phyloP scores from a whole-genome alignment of 352 stramenopile species.

The Phytopythium helicoides region DNA sequence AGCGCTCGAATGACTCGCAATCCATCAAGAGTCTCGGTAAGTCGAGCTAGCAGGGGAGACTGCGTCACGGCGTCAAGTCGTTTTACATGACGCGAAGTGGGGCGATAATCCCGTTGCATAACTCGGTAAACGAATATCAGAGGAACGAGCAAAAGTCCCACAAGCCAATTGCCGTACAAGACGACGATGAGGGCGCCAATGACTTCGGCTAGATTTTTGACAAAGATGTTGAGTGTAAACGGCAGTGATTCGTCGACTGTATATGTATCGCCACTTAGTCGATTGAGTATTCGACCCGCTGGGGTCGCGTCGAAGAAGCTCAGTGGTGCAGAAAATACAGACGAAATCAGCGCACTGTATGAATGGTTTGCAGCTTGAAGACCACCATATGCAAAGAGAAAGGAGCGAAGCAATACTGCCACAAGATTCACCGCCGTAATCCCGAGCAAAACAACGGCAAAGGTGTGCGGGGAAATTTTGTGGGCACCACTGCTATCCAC shows the following conservation, averaged over 20 bases:
- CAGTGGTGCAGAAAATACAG: slow-evolving; percentile 55
- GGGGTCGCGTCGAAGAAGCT: slow-evolving; percentile 73
- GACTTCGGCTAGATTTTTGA: slow-evolving; percentile 79
- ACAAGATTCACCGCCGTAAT: slow-evolving; percentile 72
- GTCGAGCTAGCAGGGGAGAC: slow-evolving; percentile 68
- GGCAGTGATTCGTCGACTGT: slow-evolving; percentile 84
- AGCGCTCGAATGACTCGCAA: slow-evolving; percentile 62
- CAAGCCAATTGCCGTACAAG: slow-evolving; percentile 73
- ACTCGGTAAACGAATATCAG: slow-evolving; percentile 65
- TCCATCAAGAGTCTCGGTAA: slow-evolving; percentile 77
- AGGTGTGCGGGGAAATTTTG: slow-evolving; percentile 38
- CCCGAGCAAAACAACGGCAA: slow-evolving; percentile 55
- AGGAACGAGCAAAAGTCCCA: slow-evolving; percentile 71
- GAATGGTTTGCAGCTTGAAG: slow-evolving; percentile 61
- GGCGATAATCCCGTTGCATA: slow-evolving; percentile 65
- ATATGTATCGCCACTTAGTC: slow-evolving; percentile 81
- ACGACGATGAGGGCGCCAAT: slow-evolving; percentile 72
- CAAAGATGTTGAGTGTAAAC: slow-evolving; percentile 88
- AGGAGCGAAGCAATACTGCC: slow-evolving; percentile 69
- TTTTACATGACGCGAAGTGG: slow-evolving; percentile 68
- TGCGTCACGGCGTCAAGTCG: slow-evolving; percentile 69
- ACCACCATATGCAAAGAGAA: slow-evolving; percentile 84
- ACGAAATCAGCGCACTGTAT: slow-evolving; percentile 51
- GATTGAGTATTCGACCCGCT: slow-evolving; percentile 68
- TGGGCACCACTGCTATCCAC: slow-evolving; percentile 70